Evolutionary conservation across 306 rosid genomes (phyloP).

Genomic region (Potentilla sterilis): DNA sequence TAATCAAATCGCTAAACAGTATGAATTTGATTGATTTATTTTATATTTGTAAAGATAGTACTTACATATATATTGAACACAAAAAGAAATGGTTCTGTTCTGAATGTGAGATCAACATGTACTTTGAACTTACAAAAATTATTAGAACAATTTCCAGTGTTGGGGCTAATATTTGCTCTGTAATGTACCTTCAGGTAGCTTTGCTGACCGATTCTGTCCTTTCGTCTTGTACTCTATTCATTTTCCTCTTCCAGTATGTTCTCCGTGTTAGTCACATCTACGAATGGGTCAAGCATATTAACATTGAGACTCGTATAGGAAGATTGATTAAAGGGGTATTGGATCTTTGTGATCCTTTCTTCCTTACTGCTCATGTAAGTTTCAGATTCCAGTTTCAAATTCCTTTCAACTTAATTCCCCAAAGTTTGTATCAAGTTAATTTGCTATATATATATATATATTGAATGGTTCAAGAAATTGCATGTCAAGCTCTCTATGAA

Average conservation of each 20-base stretch:
- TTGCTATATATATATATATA: no score
- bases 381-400: background rate
- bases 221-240: no score
- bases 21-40: no score
- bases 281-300: background rate
- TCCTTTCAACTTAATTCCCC: background rate
- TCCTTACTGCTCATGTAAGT: background rate
- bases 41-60: no score
- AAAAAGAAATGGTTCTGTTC: no score
- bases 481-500: background rate
- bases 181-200: background rate
- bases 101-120: no score
- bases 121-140: no score
- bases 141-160: no score
- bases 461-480: background rate
- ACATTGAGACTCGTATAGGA: background rate
- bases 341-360: background rate
- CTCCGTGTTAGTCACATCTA: background rate
- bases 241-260: background rate
- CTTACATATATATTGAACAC: no score
- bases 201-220: background rate
- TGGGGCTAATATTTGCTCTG: background rate
- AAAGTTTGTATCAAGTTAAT: background rate
- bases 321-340: background rate
- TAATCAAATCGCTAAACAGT: no score